These are phyloP conservation scores for Cryptococcus amylolentus DNA, from an alignment of 1,284 basidiomycete species.

Conservation along the genomic window DNA sequence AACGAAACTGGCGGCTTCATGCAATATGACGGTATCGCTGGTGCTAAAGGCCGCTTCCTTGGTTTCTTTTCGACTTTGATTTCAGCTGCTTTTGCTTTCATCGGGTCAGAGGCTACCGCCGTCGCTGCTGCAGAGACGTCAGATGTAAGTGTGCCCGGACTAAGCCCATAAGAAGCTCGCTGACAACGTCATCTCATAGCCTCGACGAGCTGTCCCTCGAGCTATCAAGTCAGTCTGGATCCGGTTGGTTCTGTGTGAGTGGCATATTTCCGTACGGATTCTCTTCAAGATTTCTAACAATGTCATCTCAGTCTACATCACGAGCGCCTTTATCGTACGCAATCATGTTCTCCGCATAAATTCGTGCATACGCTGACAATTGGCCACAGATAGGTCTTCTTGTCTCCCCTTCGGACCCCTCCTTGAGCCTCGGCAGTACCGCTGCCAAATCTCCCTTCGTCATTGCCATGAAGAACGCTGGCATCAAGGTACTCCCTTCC, in stretches of 20 bases:
- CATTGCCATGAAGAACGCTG: slow-evolving; percentile 62
- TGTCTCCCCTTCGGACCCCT: slow-evolving; percentile 38
- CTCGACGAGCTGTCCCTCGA: slow-evolving; percentile 24
- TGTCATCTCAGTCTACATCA: no score
- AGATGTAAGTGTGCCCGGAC: no score
- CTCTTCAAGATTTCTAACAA: no score
- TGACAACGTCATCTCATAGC: slow-evolving; percentile 9
- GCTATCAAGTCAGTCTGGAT: slow-evolving; percentile 50
- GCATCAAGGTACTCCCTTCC: slow-evolving; percentile 66
- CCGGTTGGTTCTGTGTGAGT: no score
- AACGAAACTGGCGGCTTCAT: slow-evolving; percentile 32
- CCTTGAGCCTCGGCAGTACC: slow-evolving; percentile 56
- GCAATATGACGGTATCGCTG: slow-evolving; percentile 15
- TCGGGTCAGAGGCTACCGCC: slow-evolving; percentile 27
- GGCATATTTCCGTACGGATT: no score
- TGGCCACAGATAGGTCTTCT: no score
- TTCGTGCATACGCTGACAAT: no score
- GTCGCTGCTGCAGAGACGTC: slow-evolving; percentile 26
- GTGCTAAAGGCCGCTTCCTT: slow-evolving; percentile 10
- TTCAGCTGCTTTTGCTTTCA: slow-evolving; percentile 28
- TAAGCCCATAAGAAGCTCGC: no score
- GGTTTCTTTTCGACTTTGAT: neutral
- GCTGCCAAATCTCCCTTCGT: slow-evolving; percentile 70
- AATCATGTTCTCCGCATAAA: no score
- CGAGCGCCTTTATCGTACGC: no score